phyloP scores from a whole-genome alignment of 2,329 filamentous ascomycete species.

The Pseudocercospora macadamiae region DNA sequence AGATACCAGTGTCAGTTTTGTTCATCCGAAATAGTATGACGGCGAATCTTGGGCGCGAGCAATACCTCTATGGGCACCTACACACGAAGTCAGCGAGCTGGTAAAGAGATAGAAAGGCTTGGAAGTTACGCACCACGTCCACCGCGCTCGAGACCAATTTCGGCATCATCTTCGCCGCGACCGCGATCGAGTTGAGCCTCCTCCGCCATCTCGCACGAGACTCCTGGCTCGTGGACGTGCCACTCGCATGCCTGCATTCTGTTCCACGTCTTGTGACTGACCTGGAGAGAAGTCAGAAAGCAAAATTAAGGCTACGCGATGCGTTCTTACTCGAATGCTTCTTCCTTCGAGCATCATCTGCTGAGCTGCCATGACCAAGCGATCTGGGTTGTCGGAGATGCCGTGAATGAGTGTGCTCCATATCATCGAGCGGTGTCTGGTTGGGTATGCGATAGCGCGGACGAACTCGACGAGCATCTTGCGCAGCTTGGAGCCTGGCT shows the following conservation, averaged over 20 bases:
- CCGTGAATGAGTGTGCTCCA: constrained; percentile 15
- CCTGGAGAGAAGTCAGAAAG: not conserved
- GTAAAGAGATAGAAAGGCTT: not conserved
- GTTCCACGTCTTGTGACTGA: constrained; percentile 10
- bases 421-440: constrained; percentile 6
- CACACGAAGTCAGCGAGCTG: not conserved
- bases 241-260: constrained; percentile 18
- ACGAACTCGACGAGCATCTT: constrained; percentile 18
- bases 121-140: not conserved
- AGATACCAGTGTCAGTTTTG: constrained; percentile 3
- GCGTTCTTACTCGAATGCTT: not conserved
- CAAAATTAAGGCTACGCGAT: not conserved
- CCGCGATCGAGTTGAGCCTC: constrained; percentile 5
- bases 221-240: constrained; percentile 16
- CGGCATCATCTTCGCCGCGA: constrained; percentile 6
- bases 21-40: not conserved
- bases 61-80: constrained; percentile 6
- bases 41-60: not conserved
- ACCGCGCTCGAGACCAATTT: not conserved
- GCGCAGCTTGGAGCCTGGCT: constrained; percentile 11
- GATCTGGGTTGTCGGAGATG: constrained; percentile 9
- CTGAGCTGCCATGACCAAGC: constrained; percentile 11
- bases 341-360: not conserved
- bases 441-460: constrained; percentile 19
- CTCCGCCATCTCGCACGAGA: constrained; percentile 10